Conservation (phyloP, 2,329 filamentous ascomycete species). For the Phyllosticta citriasiana region DNA sequence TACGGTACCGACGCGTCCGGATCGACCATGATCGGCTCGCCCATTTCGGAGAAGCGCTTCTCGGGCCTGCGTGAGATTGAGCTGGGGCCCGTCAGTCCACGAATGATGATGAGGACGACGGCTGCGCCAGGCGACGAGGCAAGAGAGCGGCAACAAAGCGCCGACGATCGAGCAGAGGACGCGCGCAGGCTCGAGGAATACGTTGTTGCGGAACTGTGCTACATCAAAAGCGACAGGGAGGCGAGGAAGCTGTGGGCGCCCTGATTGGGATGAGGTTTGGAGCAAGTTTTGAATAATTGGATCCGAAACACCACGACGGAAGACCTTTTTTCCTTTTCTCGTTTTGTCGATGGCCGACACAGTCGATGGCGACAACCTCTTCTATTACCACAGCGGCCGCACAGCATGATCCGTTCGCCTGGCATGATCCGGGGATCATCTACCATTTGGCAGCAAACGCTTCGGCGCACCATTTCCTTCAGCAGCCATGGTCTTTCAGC, state of each 20-base stretch:
- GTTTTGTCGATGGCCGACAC: too few relatives aligned
- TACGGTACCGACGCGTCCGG: not conserved
- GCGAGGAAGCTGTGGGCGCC: not conserved
- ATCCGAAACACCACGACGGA: not conserved
- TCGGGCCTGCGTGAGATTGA: not conserved
- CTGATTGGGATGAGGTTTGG: not conserved
- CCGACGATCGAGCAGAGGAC: not conserved
- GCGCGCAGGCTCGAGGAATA: not conserved
- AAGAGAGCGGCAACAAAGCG: not conserved
- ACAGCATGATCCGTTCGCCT: too few relatives aligned
- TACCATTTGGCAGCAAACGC: too few relatives aligned
- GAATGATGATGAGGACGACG: not conserved
- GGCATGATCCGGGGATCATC: too few relatives aligned
- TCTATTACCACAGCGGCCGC: too few relatives aligned
- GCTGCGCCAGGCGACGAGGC: not conserved
- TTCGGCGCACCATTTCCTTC: too few relatives aligned
- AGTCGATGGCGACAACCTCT: too few relatives aligned
- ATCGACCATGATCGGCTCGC: not conserved
- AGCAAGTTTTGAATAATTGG: not conserved
- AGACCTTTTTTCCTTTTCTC: not conserved
- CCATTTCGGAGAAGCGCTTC: not conserved
- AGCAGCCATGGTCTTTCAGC: too few relatives aligned
- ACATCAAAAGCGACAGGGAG: not conserved
- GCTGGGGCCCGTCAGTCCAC: not conserved
- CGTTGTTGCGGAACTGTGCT: too few relatives aligned